phyloP scores from a whole-genome alignment of 2,329 filamentous ascomycete species.

The Diaporthe sp. region DNA sequence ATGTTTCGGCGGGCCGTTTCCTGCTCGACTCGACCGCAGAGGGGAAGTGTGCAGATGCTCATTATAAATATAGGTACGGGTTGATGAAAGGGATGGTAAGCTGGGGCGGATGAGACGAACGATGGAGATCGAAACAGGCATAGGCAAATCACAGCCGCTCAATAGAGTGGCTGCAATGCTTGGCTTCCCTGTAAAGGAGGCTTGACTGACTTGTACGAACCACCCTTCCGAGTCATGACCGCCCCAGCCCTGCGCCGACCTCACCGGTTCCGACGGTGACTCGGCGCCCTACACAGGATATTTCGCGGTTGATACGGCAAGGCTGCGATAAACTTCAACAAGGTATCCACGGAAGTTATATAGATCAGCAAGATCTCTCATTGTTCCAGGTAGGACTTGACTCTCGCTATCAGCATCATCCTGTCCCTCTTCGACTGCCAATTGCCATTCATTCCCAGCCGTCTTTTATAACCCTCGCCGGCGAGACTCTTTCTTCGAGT shows the following conservation, averaged over 20 bases:
- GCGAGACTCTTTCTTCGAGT: conserved; percentile 26
- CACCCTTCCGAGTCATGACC: conserved; percentile 23
- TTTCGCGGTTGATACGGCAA: conserved; percentile 21
- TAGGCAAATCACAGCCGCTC: conserved; percentile 11
- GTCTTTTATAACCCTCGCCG: conserved; percentile 7
- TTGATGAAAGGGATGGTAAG: conserved; percentile 23
- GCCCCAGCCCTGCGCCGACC: conserved; percentile 27
- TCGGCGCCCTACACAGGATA: neutral
- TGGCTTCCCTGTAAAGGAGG: conserved; percentile 25
- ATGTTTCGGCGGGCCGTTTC: conserved; percentile 18
- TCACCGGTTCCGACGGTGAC: conserved; percentile 16
- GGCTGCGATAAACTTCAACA: conserved; percentile 3
- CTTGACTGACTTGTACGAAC: conserved; percentile 32
- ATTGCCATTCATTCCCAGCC: neutral
- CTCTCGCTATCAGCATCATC: conserved; percentile 20
- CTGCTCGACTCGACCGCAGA: conserved; percentile 22
- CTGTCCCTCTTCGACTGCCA: conserved; percentile 5
- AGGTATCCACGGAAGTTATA: conserved; percentile 9
- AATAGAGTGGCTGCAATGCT: conserved; percentile 30
- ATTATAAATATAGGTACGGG: conserved; percentile 24
- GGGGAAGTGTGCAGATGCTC: conserved; percentile 15
- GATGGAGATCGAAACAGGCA: conserved; percentile 27
- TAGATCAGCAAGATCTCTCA: conserved; percentile 19
- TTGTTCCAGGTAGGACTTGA: neutral
- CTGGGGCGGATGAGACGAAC: conserved; percentile 31